Percentiles rank a stretch among this genome's conserved stretches.
Conservation (phyloP, 2,329 filamentous ascomycete genomes). For the Nigrospora sphaerica region DNA sequence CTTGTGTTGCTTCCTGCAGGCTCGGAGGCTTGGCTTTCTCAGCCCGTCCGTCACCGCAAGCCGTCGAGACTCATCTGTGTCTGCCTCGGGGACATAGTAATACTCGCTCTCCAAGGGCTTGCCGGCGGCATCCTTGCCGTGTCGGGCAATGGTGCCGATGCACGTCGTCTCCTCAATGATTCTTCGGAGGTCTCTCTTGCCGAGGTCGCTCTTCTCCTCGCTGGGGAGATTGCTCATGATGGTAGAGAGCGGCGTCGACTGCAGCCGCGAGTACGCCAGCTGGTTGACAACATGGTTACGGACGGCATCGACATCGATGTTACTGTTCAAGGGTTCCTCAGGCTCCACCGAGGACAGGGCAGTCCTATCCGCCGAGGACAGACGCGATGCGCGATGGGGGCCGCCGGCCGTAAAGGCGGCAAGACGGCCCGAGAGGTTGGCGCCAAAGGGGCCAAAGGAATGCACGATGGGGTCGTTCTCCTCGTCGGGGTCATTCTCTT, state of each 20-base stretch:
- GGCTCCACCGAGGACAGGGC: conserved; percentile 15
- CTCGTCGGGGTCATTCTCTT: conserved; percentile 73
- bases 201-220: conserved; percentile 52
- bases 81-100: conserved; percentile 88
- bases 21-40: conserved; percentile 80
- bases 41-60: conserved; percentile 79
- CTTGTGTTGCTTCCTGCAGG: conserved; percentile 95
- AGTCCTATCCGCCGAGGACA: conserved; percentile 12
- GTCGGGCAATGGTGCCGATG: conserved; percentile 80
- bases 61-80: conserved; percentile 70
- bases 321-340: conserved; percentile 19
- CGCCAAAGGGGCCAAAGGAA: conserved; percentile 86
- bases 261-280: conserved; percentile 86
- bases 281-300: conserved; percentile 92
- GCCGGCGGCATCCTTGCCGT: conserved; percentile 93
- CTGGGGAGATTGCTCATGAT: conserved; percentile 81
- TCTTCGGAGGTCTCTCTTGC: conserved; percentile 56
- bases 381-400: conserved; percentile 39
- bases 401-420: conserved; percentile 63
- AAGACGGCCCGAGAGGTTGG: conserved; percentile 75
- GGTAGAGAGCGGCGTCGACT: conserved; percentile 82
- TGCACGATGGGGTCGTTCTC: conserved; percentile 92
- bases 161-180: conserved; percentile 70
- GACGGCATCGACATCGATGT: conserved; percentile 39
- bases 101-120: conserved; percentile 93